Evolutionary conservation across 2,329 filamentous ascomycete species (phyloP).

Genomic region (Leptographium wingfieldii): DNA sequence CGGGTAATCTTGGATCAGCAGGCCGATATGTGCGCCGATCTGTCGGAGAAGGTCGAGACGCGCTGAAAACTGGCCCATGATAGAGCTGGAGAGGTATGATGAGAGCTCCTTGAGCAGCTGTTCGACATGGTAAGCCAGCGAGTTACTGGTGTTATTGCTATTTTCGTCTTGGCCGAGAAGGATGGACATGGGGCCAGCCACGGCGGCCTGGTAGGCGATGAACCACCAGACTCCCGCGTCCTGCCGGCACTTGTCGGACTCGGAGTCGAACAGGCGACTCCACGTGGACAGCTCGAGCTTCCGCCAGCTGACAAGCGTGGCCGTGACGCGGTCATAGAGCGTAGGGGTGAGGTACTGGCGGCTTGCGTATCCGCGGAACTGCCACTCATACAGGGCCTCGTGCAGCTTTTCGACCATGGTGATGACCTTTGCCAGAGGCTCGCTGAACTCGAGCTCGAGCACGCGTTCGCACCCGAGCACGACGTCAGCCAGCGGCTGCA

Average conservation of each 20-base stretch:
- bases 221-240: constrained; percentile 93
- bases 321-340: constrained; percentile 67
- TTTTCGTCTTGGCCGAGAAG: constrained; percentile 28
- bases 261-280: constrained; percentile 77
- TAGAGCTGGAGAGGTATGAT: constrained; percentile 65
- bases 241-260: constrained; percentile 60
- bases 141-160: not conserved
- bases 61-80: constrained; percentile 66
- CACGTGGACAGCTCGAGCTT: constrained; percentile 85
- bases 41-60: constrained; percentile 60
- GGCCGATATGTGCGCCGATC: constrained; percentile 49
- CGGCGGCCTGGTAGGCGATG: constrained; percentile 79
- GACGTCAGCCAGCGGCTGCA: constrained; percentile 68
- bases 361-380: constrained; percentile 74
- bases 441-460: constrained; percentile 61
- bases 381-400: constrained; percentile 81
- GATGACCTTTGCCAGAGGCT: constrained; percentile 77
- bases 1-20: constrained; percentile 48
- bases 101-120: constrained; percentile 66
- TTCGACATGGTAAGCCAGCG: constrained; percentile 47
- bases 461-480: constrained; percentile 61
- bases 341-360: constrained; percentile 56
- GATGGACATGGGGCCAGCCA: constrained; percentile 57
- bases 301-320: constrained; percentile 76
- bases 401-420: constrained; percentile 82